Evolutionary conservation across 495 filamentous ascomycete species (phyloP).

Genomic region (Penicillium malachiteum): DNA sequence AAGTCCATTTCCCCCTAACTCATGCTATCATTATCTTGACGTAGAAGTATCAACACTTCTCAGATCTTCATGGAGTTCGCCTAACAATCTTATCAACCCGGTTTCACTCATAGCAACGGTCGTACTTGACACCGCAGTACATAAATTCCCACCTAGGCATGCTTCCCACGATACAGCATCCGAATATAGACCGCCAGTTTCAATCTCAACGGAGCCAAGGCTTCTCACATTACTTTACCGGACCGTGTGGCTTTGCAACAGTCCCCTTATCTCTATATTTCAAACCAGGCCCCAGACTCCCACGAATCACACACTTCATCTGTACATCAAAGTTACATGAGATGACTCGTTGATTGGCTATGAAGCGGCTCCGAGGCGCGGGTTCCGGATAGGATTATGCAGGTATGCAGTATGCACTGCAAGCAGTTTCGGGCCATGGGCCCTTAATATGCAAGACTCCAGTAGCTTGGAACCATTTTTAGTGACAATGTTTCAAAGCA

Average conservation of each 20-base stretch:
- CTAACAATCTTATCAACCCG: too few species aligned
- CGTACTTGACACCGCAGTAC: too few species aligned
- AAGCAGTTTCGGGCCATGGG: not conserved
- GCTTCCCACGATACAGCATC: not conserved
- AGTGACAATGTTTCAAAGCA: conserved; percentile 20
- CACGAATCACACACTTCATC: conserved; percentile 10
- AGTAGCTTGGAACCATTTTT: conserved; percentile 4
- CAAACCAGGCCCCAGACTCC: conserved; percentile 1
- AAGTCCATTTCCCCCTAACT: too few species aligned
- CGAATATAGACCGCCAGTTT: conserved; percentile 1
- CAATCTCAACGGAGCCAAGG: conserved; percentile 8
- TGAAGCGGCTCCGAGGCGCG: conserved; percentile 1
- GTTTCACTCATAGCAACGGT: too few species aligned
- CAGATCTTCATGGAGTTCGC: too few species aligned
- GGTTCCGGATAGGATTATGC: conserved; percentile 3
- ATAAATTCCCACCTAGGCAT: too few species aligned
- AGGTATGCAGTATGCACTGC: too few species aligned
- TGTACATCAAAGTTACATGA: not conserved
- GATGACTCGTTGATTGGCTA: conserved; percentile 1
- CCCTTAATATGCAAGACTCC: conserved; percentile 1
- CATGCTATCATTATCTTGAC: too few species aligned
- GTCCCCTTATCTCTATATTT: conserved; percentile 3
- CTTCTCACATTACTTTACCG: not conserved
- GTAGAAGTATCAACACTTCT: too few species aligned
- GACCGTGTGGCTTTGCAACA: not conserved